phyloP scores from a whole-genome alignment of 805 yeast species.

The Candida fluviatilis region DNA sequence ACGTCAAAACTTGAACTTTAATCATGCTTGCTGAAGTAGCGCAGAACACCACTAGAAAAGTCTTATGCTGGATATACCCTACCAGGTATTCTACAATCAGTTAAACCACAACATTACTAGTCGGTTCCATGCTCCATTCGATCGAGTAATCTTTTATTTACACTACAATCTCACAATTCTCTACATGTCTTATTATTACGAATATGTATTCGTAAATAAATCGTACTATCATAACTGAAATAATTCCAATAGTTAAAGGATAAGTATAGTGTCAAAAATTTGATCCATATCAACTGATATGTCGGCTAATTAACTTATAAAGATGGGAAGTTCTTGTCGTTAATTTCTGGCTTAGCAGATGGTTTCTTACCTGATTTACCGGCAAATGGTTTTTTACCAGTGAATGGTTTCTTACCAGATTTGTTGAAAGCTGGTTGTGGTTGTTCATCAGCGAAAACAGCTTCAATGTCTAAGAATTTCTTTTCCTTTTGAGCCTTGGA shows the following conservation, averaged over 20 bases:
- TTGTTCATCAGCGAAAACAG: slow-evolving; percentile 60
- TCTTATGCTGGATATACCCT: too few species aligned
- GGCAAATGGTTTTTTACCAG: slow-evolving; percentile 4
- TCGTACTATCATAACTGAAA: slow-evolving; percentile 1
- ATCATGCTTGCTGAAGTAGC: too few species aligned
- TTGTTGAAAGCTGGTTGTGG: slow-evolving; percentile 24
- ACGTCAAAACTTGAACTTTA: too few species aligned
- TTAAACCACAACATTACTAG: too few species aligned
- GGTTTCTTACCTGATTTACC: slow-evolving; percentile 18
- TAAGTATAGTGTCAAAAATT: not conserved
- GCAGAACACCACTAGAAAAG: too few species aligned
- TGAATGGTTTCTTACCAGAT: slow-evolving; percentile 16
- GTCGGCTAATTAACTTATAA: slow-evolving; percentile 36
- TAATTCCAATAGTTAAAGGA: slow-evolving; percentile 1
- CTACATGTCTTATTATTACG: not conserved
- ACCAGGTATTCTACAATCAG: too few species aligned
- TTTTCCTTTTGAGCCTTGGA: slow-evolving; percentile 79
- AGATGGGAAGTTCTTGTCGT: slow-evolving; percentile 73
- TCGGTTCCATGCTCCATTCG: too few species aligned
- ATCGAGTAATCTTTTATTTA: not conserved
- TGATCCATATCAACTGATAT: too few species aligned
- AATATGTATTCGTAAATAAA: not conserved
- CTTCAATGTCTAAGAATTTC: slow-evolving; percentile 69
- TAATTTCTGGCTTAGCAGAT: slow-evolving; percentile 36
- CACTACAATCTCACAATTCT: not conserved